Evolutionary conservation across 106 monocot genomes (phyloP).

Genomic region (Vanilla planifolia): DNA sequence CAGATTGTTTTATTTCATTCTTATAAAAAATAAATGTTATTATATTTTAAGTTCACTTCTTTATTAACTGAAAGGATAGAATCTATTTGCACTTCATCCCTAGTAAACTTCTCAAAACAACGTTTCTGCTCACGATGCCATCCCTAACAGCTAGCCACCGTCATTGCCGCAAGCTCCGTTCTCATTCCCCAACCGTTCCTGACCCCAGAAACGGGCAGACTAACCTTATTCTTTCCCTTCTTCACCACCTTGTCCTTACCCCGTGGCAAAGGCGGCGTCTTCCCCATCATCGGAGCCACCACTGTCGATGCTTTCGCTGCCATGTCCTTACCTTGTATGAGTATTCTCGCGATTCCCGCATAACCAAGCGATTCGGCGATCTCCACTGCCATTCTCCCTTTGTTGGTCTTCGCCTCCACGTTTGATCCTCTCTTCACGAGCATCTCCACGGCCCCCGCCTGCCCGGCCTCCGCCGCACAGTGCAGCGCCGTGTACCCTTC

Average conservation of each 20-base stretch:
- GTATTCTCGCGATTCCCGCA: conserved; percentile 18
- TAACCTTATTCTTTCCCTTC: conserved; percentile 13
- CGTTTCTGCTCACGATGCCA: not conserved
- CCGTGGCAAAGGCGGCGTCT: not conserved
- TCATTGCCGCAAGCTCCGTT: conserved; percentile 4
- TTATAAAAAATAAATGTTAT: no score
- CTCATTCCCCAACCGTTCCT: conserved; percentile 1
- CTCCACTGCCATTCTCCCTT: conserved; percentile 26
- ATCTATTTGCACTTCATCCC: no score
- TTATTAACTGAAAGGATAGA: no score
- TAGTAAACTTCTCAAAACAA: no score
- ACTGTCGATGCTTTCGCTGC: not conserved
- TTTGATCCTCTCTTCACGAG: conserved; percentile 34
- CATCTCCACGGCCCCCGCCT: conserved; percentile 34
- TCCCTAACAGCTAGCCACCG: not conserved
- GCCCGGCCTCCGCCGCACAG: conserved; percentile 45
- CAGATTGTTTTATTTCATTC: no score
- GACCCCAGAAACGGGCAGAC: no score
- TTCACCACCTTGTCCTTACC: not conserved
- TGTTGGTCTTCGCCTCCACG: conserved; percentile 23
- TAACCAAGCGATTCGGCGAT: conserved; percentile 25
- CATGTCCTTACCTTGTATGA: conserved; percentile 9
- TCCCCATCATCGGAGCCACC: not conserved
- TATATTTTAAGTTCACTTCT: no score
- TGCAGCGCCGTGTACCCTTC: conserved; percentile 57